Percentiles rank a stretch among this genome's conserved stretches.
Conservation (phyloP, 176 grass and related monocot species). For the Oryza meridionalis region DNA sequence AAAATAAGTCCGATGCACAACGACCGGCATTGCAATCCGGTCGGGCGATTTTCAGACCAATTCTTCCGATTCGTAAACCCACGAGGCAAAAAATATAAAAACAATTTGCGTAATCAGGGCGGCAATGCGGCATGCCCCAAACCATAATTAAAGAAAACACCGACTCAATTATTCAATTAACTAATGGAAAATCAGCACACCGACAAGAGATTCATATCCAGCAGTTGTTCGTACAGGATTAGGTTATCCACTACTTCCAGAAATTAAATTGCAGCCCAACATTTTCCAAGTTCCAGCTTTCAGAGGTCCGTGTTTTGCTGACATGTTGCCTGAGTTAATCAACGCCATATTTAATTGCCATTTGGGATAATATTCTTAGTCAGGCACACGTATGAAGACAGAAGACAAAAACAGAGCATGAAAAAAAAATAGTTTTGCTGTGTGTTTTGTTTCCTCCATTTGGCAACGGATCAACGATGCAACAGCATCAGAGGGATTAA, state of each 20-base stretch:
- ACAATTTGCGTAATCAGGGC: not conserved
- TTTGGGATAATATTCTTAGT: not conserved
- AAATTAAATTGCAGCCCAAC: not conserved
- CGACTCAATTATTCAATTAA: not conserved
- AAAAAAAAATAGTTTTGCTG: not conserved
- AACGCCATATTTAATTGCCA: not conserved
- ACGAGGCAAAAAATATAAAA: not conserved
- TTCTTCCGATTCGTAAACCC: conserved; percentile 36
- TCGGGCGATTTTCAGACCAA: not conserved
- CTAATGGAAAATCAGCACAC: not conserved
- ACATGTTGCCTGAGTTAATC: conserved; percentile 22
- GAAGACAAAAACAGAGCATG: not conserved
- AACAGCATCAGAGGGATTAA: not conserved
- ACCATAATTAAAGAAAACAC: not conserved
- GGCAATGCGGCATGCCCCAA: not conserved
- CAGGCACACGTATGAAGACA: not conserved
- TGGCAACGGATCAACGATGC: not conserved
- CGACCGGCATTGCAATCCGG: not conserved
- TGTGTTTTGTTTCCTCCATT: conserved; percentile 30
- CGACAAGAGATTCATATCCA: not conserved
- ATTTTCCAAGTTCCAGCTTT: not conserved
- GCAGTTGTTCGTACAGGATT: not conserved
- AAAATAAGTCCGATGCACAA: not conserved
- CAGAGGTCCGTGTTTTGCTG: not conserved
- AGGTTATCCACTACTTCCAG: not conserved